These are phyloP conservation scores for Sporisorium sorghi DNA, from an alignment of 1,284 basidiomycete species.

Conservation along the genomic window DNA sequence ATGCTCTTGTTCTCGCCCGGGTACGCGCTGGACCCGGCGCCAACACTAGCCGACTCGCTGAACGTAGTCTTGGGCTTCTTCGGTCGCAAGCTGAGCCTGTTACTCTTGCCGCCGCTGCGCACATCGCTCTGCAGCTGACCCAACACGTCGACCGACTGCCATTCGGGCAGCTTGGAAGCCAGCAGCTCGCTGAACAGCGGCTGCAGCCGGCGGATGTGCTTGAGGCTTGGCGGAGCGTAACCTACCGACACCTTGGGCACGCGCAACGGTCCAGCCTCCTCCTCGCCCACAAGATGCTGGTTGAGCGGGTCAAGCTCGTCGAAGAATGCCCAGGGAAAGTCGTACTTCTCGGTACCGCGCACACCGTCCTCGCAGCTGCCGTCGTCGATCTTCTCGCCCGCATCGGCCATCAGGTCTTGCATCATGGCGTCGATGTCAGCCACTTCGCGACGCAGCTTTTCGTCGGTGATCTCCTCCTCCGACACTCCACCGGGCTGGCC, in stretches of 20 bases:
- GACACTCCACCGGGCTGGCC: constrained; percentile 48
- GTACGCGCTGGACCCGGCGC: constrained; percentile 9
- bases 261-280: constrained; percentile 30
- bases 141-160: constrained; percentile 55
- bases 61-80: constrained; percentile 27
- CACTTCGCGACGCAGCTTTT: constrained; percentile 49
- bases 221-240: constrained; percentile 44
- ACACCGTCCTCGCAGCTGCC: constrained; percentile 56
- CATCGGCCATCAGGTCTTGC: constrained; percentile 54
- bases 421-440: constrained; percentile 59
- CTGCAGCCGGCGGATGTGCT: constrained; percentile 54
- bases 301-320: constrained; percentile 60
- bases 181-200: constrained; percentile 62
- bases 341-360: constrained; percentile 60
- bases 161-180: constrained; percentile 57
- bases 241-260: constrained; percentile 18
- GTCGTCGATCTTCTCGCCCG: constrained; percentile 55
- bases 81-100: constrained; percentile 23
- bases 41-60: constrained; percentile 26
- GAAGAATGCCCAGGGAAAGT: constrained; percentile 64
- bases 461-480: constrained; percentile 42
- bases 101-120: constrained; percentile 6
- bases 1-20: constrained; percentile 39
- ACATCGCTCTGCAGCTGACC: constrained; percentile 26
- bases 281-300: constrained; percentile 39